Evolutionary conservation across 768 basidiomycete species (phyloP).

Genomic region (Rhizopogon vulgaris): DNA sequence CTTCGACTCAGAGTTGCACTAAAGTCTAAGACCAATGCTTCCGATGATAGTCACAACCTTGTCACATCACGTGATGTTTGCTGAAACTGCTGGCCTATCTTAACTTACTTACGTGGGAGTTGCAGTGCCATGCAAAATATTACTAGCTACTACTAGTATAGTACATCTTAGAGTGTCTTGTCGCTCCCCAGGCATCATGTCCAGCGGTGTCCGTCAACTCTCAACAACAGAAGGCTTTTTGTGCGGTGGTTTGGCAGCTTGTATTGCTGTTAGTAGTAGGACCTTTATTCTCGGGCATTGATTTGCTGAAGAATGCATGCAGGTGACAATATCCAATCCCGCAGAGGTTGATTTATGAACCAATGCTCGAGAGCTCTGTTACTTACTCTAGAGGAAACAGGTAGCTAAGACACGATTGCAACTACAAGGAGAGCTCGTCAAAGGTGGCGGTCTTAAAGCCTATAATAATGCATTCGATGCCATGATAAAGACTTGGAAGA

Average conservation of each 20-base stretch:
- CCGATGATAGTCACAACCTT: too few relatives aligned
- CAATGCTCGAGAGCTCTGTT: neutral
- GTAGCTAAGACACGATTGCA: conserved; percentile 95
- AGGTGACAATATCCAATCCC: conserved; percentile 62
- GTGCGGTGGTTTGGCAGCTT: conserved; percentile 89
- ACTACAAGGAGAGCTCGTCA: conserved; percentile 91
- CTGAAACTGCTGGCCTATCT: too few relatives aligned
- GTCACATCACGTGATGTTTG: too few relatives aligned
- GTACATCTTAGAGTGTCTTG: neutral
- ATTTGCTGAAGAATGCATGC: neutral
- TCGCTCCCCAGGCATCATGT: neutral
- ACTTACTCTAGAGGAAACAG: conserved; percentile 9
- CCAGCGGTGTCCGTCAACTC: conserved; percentile 27
- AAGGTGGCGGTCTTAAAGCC: conserved; percentile 61
- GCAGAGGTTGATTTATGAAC: conserved; percentile 36
- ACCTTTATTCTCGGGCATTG: neutral
- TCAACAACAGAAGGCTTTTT: conserved; percentile 78
- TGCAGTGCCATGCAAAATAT: too few relatives aligned
- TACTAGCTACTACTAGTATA: neutral
- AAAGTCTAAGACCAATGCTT: too few relatives aligned
- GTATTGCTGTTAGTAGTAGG: conserved; percentile 66
- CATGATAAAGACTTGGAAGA: conserved; percentile 76
- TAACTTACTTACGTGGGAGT: too few relatives aligned
- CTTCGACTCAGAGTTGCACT: too few relatives aligned
- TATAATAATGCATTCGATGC: conserved; percentile 91